phyloP scores from a whole-genome alignment of 2,329 filamentous ascomycete species.

The Elsinoe necatrix region DNA sequence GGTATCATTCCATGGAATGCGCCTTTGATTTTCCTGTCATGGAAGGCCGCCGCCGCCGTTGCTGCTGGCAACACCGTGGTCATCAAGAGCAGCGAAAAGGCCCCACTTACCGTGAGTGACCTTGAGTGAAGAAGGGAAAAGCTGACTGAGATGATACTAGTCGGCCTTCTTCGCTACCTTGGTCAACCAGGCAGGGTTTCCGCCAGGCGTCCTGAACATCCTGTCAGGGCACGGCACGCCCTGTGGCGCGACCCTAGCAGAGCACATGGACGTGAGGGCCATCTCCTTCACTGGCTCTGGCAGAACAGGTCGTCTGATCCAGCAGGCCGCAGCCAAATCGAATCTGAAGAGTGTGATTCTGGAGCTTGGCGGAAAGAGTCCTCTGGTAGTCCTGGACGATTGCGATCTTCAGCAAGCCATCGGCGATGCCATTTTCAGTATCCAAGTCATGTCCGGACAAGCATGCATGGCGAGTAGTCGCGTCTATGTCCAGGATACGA shows the following conservation, averaged over 20 bases:
- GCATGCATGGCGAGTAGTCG: constrained; percentile 51
- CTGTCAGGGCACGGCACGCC: constrained; percentile 29
- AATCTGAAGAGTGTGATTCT: constrained; percentile 26
- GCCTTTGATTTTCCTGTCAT: constrained; percentile 38
- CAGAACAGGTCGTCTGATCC: constrained; percentile 22
- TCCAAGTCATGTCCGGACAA: constrained; percentile 50
- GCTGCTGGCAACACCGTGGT: constrained; percentile 53
- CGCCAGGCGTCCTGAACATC: constrained; percentile 37
- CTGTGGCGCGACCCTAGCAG: constrained; percentile 24
- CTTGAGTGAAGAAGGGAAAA: background rate
- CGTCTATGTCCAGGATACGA: constrained; percentile 46
- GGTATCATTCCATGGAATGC: constrained; percentile 54
- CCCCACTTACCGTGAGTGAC: constrained; percentile 46
- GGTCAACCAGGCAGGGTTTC: constrained; percentile 35
- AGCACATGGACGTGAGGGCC: constrained; percentile 28
- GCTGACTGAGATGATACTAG: constrained; percentile 2
- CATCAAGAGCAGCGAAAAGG: constrained; percentile 55
- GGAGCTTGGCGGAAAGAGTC: constrained; percentile 26
- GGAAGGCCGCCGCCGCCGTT: constrained; percentile 53
- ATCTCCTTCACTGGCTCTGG: constrained; percentile 25
- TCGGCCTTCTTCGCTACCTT: constrained; percentile 22
- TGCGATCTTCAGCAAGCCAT: constrained; percentile 29
- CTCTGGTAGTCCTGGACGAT: constrained; percentile 26
- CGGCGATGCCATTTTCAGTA: constrained; percentile 36
- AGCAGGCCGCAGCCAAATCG: constrained; percentile 22